phyloP scores from a whole-genome alignment of 352 stramenopile genomes.

The Globisporangium alternatum region DNA sequence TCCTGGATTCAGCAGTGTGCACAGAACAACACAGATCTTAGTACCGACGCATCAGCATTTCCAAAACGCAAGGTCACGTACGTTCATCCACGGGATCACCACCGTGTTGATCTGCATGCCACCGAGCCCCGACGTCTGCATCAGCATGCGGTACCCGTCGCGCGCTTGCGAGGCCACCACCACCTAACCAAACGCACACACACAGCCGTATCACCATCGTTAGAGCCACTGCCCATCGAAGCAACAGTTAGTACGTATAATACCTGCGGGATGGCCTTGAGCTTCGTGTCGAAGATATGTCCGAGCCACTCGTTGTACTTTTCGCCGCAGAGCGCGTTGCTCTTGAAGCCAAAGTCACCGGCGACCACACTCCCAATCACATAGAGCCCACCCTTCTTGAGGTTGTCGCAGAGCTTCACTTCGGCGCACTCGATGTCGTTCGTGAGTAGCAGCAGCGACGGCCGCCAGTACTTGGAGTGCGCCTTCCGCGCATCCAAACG shows the following conservation, averaged over 20 bases:
- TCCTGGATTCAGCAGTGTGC: neutral
- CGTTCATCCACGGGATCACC: constrained; percentile 47
- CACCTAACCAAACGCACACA: constrained; percentile 25
- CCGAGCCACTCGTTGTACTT: constrained; percentile 45
- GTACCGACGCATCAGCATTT: neutral
- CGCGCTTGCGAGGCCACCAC: constrained; percentile 38
- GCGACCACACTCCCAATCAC: constrained; percentile 59
- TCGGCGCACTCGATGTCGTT: constrained; percentile 31
- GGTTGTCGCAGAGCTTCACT: constrained; percentile 62
- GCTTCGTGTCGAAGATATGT: constrained; percentile 42
- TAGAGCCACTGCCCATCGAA: neutral
- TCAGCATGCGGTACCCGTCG: constrained; percentile 63
- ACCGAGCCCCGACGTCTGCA: constrained; percentile 63
- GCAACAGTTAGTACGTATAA: neutral
- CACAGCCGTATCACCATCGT: neutral
- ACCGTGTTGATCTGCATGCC: constrained; percentile 80
- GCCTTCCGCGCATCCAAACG: constrained; percentile 58
- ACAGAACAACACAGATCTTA: neutral
- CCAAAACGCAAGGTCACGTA: constrained; percentile 6
- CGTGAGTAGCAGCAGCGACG: constrained; percentile 67
- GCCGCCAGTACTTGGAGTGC: constrained; percentile 80
- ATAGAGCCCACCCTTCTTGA: constrained; percentile 84
- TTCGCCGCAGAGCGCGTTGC: constrained; percentile 27
- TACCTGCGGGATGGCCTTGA: constrained; percentile 55
- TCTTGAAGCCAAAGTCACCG: constrained; percentile 31